Evolutionary conservation across 257 asterid species (phyloP).

Genomic region (Solanum infundibuliforme): DNA sequence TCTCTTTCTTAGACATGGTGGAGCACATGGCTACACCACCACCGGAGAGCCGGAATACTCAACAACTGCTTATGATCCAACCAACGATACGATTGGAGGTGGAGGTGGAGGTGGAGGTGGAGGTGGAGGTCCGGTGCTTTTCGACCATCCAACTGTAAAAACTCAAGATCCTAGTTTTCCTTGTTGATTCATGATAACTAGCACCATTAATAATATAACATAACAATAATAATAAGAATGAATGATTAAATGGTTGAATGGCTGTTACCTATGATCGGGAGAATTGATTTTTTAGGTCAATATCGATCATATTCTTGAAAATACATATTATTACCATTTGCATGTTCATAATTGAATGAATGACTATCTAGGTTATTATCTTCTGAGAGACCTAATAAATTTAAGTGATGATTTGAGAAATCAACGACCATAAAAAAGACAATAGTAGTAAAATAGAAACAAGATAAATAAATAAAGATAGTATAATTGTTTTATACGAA

Average conservation of each 20-base stretch:
- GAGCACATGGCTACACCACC: not conserved
- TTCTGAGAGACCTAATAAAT: too few relatives aligned
- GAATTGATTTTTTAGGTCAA: not conserved
- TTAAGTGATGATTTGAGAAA: not conserved
- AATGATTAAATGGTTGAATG: too few relatives aligned
- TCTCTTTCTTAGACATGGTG: not conserved
- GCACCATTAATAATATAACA: not conserved
- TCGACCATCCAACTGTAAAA: not conserved
- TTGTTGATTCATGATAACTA: not conserved
- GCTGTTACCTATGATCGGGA: not conserved
- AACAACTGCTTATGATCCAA: not conserved
- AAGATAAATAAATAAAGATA: not conserved
- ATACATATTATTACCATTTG: too few relatives aligned
- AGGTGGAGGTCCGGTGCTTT: not conserved
- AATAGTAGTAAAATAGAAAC: not conserved
- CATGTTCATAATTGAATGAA: not conserved
- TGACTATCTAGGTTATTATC: not conserved
- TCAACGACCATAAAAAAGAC: not conserved
- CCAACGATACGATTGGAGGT: not conserved
- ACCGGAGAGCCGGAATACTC: not conserved
- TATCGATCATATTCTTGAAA: too few relatives aligned
- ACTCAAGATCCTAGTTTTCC: not conserved
- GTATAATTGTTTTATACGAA: not conserved
- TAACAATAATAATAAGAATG: not conserved
- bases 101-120: not conserved